Evolutionary conservation across 257 asterid species (phyloP).

Genomic region (Petrea volubilis): DNA sequence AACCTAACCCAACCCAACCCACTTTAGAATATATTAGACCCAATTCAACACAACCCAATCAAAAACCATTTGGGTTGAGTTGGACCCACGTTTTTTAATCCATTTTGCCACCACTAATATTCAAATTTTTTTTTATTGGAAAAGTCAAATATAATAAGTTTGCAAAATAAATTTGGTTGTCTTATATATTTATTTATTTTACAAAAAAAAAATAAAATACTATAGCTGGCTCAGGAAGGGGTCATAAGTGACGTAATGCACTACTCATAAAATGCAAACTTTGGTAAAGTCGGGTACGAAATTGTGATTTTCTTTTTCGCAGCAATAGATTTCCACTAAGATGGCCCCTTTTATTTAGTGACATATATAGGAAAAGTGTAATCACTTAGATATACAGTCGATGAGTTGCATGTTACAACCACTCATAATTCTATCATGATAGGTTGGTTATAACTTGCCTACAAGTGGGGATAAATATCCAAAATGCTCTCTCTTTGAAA

Average conservation of each 20-base stretch:
- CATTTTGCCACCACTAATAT: too few relatives aligned
- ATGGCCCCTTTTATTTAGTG: constrained; percentile 22
- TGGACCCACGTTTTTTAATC: too few relatives aligned
- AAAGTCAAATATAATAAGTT: too few relatives aligned
- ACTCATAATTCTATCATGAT: constrained; percentile 8
- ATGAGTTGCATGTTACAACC: constrained; percentile 19
- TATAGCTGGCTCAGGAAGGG: not conserved
- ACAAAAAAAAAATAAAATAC: too few relatives aligned
- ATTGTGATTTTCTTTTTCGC: not conserved
- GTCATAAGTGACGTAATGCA: constrained; percentile 27
- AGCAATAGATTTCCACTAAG: constrained; percentile 28
- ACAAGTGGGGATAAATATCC: not conserved
- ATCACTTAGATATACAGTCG: constrained; percentile 5
- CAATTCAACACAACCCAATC: too few relatives aligned
- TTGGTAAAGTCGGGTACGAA: not conserved
- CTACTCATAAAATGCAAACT: constrained; percentile 19
- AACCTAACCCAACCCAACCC: too few relatives aligned
- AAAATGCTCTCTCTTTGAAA: not conserved
- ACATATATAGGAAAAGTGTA: constrained; percentile 20
- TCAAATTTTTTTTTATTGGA: too few relatives aligned
- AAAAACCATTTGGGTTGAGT: too few relatives aligned
- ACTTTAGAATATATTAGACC: too few relatives aligned
- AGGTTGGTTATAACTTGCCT: not conserved
- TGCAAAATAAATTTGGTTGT: too few relatives aligned
- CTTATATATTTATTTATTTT: too few relatives aligned